Percentiles rank a stretch among this genome's conserved stretches.
Conservation (phyloP, 2,329 filamentous ascomycete genomes). For the Pestalotiopsis fici region DNA sequence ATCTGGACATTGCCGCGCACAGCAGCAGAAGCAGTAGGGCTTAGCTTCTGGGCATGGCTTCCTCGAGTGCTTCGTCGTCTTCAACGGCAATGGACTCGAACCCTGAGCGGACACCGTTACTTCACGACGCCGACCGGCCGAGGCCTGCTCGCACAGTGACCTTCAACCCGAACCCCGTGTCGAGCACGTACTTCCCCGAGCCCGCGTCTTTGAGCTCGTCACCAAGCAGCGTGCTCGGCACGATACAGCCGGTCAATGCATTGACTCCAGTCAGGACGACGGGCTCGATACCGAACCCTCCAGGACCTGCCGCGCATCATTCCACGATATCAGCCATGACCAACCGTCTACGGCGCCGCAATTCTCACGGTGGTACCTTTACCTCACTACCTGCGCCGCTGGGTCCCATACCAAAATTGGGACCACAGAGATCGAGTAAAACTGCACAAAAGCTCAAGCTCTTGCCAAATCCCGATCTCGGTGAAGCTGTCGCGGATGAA, state of each 20-base stretch:
- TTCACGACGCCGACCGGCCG: constrained; percentile 34
- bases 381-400: constrained; percentile 38
- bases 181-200: constrained; percentile 60
- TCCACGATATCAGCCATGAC: constrained; percentile 73
- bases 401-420: constrained; percentile 66
- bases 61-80: constrained; percentile 21
- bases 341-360: constrained; percentile 81
- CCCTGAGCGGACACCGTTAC: constrained; percentile 31
- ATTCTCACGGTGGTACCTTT: constrained; percentile 72
- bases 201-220: constrained; percentile 31
- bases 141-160: constrained; percentile 67
- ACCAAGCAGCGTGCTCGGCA: constrained; percentile 32
- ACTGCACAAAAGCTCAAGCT: constrained; percentile 97
- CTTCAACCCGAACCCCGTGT: constrained; percentile 71
- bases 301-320: not conserved
- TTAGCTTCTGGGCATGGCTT: constrained; percentile 19
- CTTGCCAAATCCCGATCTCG: constrained; percentile 86
- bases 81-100: constrained; percentile 12
- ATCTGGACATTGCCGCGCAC: not conserved
- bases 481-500: constrained; percentile 74
- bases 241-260: constrained; percentile 35
- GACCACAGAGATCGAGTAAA: constrained; percentile 91
- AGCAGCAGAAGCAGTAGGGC: not conserved
- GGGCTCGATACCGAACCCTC: constrained; percentile 42
- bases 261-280: constrained; percentile 32